These are phyloP conservation scores for Populus alba DNA, from an alignment of 345 rosid species.

Conservation along the genomic window DNA sequence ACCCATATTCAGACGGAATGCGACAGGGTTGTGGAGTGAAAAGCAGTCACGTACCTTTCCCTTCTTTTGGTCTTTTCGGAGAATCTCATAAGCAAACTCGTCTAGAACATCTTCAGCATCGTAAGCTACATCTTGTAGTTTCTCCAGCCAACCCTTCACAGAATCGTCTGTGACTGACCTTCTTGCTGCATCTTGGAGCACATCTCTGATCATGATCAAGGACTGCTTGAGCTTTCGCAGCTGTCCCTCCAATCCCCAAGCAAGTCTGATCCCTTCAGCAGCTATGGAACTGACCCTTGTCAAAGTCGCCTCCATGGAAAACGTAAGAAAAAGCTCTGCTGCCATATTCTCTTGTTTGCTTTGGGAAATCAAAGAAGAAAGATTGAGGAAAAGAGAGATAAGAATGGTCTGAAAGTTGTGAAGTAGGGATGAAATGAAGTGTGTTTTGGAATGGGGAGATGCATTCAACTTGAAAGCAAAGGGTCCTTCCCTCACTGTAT, in stretches of 20 bases:
- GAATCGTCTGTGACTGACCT: neutral
- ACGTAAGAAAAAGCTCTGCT: slow-evolving; percentile 1
- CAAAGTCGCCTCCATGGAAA: neutral
- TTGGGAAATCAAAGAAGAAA: too few species aligned
- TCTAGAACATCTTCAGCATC: slow-evolving; percentile 5
- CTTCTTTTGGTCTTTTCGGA: neutral
- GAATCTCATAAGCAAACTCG: slow-evolving; percentile 1
- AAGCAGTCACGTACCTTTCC: neutral
- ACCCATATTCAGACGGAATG: neutral
- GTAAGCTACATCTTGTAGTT: slow-evolving; percentile 1
- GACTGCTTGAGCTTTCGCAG: neutral
- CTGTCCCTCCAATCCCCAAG: neutral
- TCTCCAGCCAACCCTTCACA: neutral
- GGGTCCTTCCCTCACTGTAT: too few species aligned
- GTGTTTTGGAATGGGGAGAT: too few species aligned
- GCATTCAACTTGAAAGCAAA: too few species aligned
- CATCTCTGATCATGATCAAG: too few species aligned
- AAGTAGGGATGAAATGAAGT: too few species aligned
- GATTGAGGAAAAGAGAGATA: too few species aligned
- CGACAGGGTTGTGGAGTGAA: neutral
- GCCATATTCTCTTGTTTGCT: too few species aligned
- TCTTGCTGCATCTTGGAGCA: neutral
- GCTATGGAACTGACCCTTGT: neutral
- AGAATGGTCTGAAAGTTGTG: too few species aligned
- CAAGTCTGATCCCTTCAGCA: neutral